Conservation (phyloP, 2,329 filamentous ascomycete species). For the Delphinella strobiligena region DNA sequence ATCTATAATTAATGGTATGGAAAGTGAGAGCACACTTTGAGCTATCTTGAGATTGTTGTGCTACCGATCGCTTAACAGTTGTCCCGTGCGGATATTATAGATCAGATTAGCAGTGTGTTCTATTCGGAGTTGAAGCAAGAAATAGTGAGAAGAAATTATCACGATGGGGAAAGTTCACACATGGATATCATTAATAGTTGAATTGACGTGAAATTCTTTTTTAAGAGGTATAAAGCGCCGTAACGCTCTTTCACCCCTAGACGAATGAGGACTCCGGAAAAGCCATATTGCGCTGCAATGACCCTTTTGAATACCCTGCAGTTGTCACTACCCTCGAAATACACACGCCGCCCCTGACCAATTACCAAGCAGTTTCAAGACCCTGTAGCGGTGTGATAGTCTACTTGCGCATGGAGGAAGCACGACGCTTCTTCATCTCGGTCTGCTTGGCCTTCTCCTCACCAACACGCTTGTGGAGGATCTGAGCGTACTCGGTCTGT, state of each 20-base stretch:
- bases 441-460: slow-evolving; percentile 92
- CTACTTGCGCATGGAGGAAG: slow-evolving; percentile 85
- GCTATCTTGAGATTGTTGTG: no score
- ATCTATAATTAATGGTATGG: no score
- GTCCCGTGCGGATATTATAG: no score
- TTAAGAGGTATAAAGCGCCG: neutral
- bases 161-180: no score
- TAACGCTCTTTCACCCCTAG: neutral
- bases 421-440: slow-evolving; percentile 92
- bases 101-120: no score
- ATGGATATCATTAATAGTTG: neutral
- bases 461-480: slow-evolving; percentile 92
- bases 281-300: neutral
- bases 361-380: neutral
- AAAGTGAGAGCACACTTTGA: no score
- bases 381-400: slow-evolving; percentile 3
- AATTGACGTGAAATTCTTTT: neutral
- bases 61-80: no score
- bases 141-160: no score
- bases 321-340: neutral
- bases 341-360: neutral
- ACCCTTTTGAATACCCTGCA: neutral
- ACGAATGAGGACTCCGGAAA: neutral
- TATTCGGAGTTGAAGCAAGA: no score
- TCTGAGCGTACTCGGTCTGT: slow-evolving; percentile 90